Conservation (phyloP, 2,329 filamentous ascomycete species). For the Paraconiothyrium sp. region DNA sequence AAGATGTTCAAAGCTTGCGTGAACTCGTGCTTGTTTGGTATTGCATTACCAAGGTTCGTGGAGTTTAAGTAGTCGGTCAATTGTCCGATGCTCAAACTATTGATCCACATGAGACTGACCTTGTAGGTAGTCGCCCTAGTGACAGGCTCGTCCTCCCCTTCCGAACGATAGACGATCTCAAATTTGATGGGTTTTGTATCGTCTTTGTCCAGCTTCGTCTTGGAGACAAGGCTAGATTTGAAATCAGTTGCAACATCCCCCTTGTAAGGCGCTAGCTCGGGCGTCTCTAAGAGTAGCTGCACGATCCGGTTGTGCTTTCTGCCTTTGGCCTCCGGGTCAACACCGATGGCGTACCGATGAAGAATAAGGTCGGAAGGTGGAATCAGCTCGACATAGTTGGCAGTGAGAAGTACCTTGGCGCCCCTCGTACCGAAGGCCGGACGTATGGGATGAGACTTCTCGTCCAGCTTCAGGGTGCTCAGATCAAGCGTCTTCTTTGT, state of each 20-base stretch:
- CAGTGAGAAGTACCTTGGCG: slow-evolving; percentile 25
- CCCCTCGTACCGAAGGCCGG: slow-evolving; percentile 30
- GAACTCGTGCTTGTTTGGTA: slow-evolving; percentile 57
- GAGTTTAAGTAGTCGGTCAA: slow-evolving; percentile 60
- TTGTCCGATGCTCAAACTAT: slow-evolving; percentile 34
- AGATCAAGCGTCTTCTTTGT: slow-evolving; percentile 25
- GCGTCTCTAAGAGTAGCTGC: slow-evolving; percentile 28
- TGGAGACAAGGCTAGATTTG: slow-evolving; percentile 32
- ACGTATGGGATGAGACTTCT: slow-evolving; percentile 20
- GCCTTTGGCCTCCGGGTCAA: slow-evolving; percentile 23
- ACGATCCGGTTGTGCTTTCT: slow-evolving; percentile 27
- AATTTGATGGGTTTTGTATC: slow-evolving; percentile 21
- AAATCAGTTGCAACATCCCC: slow-evolving; percentile 34
- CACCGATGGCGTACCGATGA: slow-evolving; percentile 24
- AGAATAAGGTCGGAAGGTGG: slow-evolving; percentile 25
- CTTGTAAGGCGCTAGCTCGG: slow-evolving; percentile 15
- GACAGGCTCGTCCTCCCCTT: slow-evolving; percentile 32
- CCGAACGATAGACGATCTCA: slow-evolving; percentile 28
- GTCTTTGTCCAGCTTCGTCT: slow-evolving; percentile 26
- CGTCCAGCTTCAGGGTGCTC: slow-evolving; percentile 14
- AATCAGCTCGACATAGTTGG: slow-evolving; percentile 33
- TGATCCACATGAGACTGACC: slow-evolving; percentile 27
- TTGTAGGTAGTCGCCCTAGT: slow-evolving; percentile 23
- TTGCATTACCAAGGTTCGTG: slow-evolving; percentile 46
- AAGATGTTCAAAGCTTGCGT: slow-evolving; percentile 68